Evolutionary conservation across 768 basidiomycete genomes (phyloP), one percentile per base, ranked within the genome.

Genomic region (Tricholoma terreum): DNA sequence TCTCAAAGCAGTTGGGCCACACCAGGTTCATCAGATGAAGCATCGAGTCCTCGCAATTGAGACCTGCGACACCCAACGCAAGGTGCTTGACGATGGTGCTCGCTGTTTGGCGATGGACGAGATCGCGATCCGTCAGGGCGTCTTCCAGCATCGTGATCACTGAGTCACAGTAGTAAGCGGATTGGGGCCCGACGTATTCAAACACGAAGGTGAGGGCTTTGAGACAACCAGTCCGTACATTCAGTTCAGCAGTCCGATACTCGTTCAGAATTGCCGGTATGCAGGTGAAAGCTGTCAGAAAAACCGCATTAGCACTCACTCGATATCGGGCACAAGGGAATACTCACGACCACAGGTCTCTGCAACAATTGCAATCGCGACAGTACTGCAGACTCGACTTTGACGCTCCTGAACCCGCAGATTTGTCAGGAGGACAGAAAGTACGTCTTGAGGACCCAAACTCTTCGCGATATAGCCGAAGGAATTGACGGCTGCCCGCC

Each of bases 381-480:
- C 97, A 1, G 96, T 98, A 70, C 90, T 93, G 71, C 97, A 99
- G 17, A 99, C 97, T 69, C 96, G 94, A 72, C 91, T 94, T 72
- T 99, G 97, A 62, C 97, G 94, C 69, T 99, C 97, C 78, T 99
- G 97, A 4, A 98, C 96, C 46, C 95, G 91, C 66, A 99, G 71
- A 70, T 99, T 98, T 55, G 97, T 98, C 56, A 99, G 78, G 11
- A 99, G 81, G 12, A 99, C 96, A 35, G 91, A 92, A 31, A 99
- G 78, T 1, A 99, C 97, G 67, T 99, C 97, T 72, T 98, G 96
- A 49, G 97, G 96, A 76, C 97, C 97, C 75, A 99, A 87, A 75
- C 92, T 95, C 78, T 98, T 98, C 57, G 97, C 97, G 61, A 99
- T 99, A 64, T 99, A 99, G 66, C 97, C 97, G 65, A 99, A 99